Evolutionary conservation across 2,329 filamentous ascomycete species (phyloP).

Genomic region (Fusarium coicis): DNA sequence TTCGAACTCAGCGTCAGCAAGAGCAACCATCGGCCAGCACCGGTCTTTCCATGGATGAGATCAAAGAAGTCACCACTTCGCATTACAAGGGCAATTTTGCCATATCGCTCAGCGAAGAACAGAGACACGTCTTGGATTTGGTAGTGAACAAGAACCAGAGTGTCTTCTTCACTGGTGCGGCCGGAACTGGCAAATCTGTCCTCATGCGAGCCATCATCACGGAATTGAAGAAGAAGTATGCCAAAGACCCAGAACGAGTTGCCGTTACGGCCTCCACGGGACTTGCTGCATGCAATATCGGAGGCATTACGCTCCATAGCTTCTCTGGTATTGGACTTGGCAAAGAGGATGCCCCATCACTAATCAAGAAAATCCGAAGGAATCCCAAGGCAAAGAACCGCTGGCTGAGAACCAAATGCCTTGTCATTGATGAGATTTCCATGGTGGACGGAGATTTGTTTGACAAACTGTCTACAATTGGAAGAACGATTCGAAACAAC

Average conservation of each 20-base stretch:
- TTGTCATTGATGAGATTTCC: constrained; percentile 94
- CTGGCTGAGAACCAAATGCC: constrained; percentile 87
- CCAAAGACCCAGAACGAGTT: constrained; percentile 81
- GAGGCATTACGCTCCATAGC: constrained; percentile 94
- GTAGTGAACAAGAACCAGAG: constrained; percentile 85
- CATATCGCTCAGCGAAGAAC: constrained; percentile 85
- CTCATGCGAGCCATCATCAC: constrained; percentile 91
- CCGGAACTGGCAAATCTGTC: constrained; percentile 96
- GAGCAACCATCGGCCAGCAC: constrained; percentile 57
- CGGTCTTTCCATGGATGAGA: constrained; percentile 45
- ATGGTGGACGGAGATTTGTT: constrained; percentile 99
- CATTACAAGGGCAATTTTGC: constrained; percentile 51
- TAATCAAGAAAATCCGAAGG: constrained; percentile 90
- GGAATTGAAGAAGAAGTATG: constrained; percentile 80
- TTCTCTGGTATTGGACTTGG: constrained; percentile 93
- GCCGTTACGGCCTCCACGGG: constrained; percentile 97
- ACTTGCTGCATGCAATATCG: constrained; percentile 95
- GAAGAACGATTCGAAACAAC: constrained; percentile 86
- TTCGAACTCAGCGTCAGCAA: constrained; percentile 66
- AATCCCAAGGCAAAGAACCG: constrained; percentile 89
- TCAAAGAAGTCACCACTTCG: constrained; percentile 53
- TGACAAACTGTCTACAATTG: constrained; percentile 92
- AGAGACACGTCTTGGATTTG: constrained; percentile 83
- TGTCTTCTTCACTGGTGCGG: constrained; percentile 97
- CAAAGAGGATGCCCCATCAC: constrained; percentile 82